phyloP scores from a whole-genome alignment of 2,329 filamentous ascomycete genomes.

The Thelonectria discophora region DNA sequence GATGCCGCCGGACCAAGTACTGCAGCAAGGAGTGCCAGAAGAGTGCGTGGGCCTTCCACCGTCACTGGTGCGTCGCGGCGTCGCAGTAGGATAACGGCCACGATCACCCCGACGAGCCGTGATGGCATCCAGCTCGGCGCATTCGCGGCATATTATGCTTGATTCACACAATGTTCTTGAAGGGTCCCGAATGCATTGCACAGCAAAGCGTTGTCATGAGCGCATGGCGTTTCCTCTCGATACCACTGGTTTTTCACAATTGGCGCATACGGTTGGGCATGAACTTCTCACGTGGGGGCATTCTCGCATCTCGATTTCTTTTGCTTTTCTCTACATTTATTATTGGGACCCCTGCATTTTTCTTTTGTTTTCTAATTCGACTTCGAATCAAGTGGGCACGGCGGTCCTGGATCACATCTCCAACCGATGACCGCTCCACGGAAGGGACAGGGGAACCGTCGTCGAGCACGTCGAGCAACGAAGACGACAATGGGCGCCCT shows the following conservation, averaged over 20 bases:
- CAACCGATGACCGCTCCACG: neutral
- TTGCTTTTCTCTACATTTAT: slow-evolving; percentile 13
- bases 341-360: slow-evolving; percentile 27
- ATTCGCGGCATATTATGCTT: slow-evolving; percentile 40
- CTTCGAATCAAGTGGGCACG: slow-evolving; percentile 26
- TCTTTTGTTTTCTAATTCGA: slow-evolving; percentile 35
- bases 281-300: slow-evolving; percentile 37
- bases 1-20: slow-evolving; percentile 96
- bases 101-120: slow-evolving; percentile 31
- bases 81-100: slow-evolving; percentile 53
- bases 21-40: slow-evolving; percentile 99
- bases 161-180: slow-evolving; percentile 44
- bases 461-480: slow-evolving; percentile 22
- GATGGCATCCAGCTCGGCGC: slow-evolving; percentile 39
- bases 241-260: slow-evolving; percentile 52
- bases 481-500: slow-evolving; percentile 32
- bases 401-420: slow-evolving; percentile 1
- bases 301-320: slow-evolving; percentile 26
- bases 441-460: slow-evolving; percentile 5
- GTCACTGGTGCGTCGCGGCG: slow-evolving; percentile 94
- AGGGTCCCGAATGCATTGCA: slow-evolving; percentile 52
- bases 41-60: slow-evolving; percentile 97
- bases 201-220: slow-evolving; percentile 52
- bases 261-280: slow-evolving; percentile 41
- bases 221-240: slow-evolving; percentile 55